phyloP scores from a whole-genome alignment of 768 basidiomycete species.

The Termitomyces sp. region DNA sequence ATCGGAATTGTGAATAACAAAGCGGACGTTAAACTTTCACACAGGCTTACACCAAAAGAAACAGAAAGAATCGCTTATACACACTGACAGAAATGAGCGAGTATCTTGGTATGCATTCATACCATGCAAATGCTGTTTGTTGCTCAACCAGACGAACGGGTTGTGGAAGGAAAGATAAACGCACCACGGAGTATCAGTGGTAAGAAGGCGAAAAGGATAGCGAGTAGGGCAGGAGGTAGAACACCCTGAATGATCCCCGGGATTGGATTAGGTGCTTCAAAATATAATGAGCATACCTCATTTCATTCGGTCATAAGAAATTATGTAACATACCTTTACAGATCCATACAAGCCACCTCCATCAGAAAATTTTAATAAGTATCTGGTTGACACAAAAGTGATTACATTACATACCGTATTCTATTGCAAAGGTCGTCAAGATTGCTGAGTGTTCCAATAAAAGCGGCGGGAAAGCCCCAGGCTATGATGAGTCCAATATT shows the following conservation, averaged over 20 bases:
- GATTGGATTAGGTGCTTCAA: slow-evolving; percentile 26
- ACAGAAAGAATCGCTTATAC: slow-evolving; percentile 66
- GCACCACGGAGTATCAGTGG: slow-evolving; percentile 16
- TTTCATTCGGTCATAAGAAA: background rate
- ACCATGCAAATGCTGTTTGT: slow-evolving; percentile 49
- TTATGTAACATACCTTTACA: background rate
- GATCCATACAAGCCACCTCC: background rate
- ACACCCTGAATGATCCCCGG: slow-evolving; percentile 60
- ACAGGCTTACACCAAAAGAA: slow-evolving; percentile 46
- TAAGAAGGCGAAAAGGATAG: slow-evolving; percentile 55
- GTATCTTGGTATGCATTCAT: slow-evolving; percentile 65
- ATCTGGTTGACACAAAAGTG: background rate
- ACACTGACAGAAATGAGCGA: slow-evolving; percentile 66
- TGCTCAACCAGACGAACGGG: slow-evolving; percentile 36
- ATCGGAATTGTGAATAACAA: background rate
- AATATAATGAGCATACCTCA: background rate
- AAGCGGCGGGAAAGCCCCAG: slow-evolving; percentile 63
- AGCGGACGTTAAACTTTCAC: background rate
- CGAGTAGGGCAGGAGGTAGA: slow-evolving; percentile 58
- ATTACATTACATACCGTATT: slow-evolving; percentile 28
- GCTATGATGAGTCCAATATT: slow-evolving; percentile 55
- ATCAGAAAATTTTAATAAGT: background rate
- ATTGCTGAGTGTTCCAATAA: slow-evolving; percentile 62
- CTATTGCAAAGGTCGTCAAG: slow-evolving; percentile 44
- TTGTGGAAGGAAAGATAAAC: background rate